Evolutionary conservation across 352 stramenopile genomes (phyloP), one percentile per base, ranked within the genome.

Genomic region (Phytophthora melonis): DNA sequence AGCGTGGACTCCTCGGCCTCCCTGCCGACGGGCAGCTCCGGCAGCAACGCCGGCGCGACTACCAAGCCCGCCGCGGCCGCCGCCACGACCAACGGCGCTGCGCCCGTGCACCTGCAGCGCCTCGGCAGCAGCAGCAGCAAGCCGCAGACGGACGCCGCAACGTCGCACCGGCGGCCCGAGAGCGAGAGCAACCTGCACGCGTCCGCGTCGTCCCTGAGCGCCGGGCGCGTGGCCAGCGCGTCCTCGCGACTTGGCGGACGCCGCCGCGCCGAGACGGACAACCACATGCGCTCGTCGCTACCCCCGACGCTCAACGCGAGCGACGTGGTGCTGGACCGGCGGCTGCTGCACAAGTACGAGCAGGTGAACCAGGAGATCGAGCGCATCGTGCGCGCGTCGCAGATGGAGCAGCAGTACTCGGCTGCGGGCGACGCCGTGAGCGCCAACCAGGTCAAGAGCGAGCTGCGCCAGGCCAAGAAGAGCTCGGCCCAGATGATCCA

Each of bases 281-380:
- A 63, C 50, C 60, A 78, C 25, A 66, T 77, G 68, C 78, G 75
- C 13, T 70, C 78, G 55, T 85, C 78, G 9, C 69, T 84, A 49
- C 78, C 78, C 0, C 75, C 75, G 3, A 77, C 72, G 19, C 75
- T 84, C 25, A 68, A 45, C 39, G 16, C 69, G 2, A 65, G 53
- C 52, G 65, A 74, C 25, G 70, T 87, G 39, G 82, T 89, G 39
- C 54, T 94, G 49, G 87, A 94, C 62, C 85, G 87, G 1, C 82
- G 82, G 5, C 70, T 94, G 56, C 66, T 94, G 16, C 81, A 91
- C 5, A 86, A 91, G 58, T 94, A 92, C 68, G 86, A 94, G 49
- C 80, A 90, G 56, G 83, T 94, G 59, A 94, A 91, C 64, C 68
- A 86, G 45, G 88, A 93, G 67, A 93, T 94, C 56, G 78, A 92